phyloP scores from a whole-genome alignment of 495 filamentous ascomycete genomes.

The Chaetomidium leptoderma region DNA sequence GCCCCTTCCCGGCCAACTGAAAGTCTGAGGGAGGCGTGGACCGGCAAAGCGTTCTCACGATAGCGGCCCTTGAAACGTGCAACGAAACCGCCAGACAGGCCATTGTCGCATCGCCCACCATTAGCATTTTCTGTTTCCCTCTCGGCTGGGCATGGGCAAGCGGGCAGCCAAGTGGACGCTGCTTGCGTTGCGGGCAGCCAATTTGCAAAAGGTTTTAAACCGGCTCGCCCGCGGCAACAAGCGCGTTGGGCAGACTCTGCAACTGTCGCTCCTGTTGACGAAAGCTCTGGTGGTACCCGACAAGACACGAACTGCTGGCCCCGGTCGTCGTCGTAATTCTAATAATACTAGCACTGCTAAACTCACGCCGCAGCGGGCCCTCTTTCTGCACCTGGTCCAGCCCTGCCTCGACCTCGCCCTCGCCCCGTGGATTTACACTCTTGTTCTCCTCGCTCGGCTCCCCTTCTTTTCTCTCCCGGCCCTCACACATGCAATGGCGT shows the following conservation, averaged over 20 bases:
- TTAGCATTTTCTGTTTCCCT: neutral
- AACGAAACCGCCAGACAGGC: constrained; percentile 21
- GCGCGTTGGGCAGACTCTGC: constrained; percentile 11
- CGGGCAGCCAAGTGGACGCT: constrained; percentile 7
- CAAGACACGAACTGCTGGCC: neutral
- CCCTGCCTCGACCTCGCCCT: constrained; percentile 23
- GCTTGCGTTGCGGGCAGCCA: constrained; percentile 10
- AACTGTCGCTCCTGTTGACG: constrained; percentile 17
- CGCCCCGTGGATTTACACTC: constrained; percentile 25
- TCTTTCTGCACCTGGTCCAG: constrained; percentile 21
- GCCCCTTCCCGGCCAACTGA: neutral
- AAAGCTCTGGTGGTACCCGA: constrained; percentile 19
- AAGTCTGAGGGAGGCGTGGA: constrained; percentile 12
- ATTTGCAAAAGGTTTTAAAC: constrained; percentile 22
- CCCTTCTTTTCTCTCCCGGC: constrained; percentile 21
- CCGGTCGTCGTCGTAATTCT: constrained; percentile 12
- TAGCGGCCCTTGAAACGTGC: constrained; percentile 20
- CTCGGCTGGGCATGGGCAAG: constrained; percentile 13
- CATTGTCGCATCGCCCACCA: constrained; percentile 17
- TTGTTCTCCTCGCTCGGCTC: constrained; percentile 20
- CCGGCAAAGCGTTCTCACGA: constrained; percentile 3
- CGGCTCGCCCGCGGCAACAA: constrained; percentile 18
- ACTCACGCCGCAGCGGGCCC: constrained; percentile 22
- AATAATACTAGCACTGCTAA: constrained; percentile 16
- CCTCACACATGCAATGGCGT: constrained; percentile 46